phyloP scores from a whole-genome alignment of 305 asterid genomes.

The Rubia tinctorum region DNA sequence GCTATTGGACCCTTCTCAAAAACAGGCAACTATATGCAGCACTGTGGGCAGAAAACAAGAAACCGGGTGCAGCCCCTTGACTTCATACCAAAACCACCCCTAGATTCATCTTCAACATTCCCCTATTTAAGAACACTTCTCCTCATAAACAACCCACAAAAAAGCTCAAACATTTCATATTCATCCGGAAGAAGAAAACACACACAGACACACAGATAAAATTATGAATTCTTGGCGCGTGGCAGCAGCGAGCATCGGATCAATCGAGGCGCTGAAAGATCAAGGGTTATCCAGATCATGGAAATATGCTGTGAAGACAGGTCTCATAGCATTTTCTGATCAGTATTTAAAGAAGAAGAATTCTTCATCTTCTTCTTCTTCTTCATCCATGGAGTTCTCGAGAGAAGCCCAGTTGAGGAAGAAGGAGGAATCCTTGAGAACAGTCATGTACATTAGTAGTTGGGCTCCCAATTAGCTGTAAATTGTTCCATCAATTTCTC shows the following conservation, averaged over 20 bases:
- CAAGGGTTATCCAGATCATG: constrained; percentile 21
- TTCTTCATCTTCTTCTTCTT: not conserved
- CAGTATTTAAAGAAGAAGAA: constrained; percentile 8
- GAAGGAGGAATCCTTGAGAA: constrained; percentile 20
- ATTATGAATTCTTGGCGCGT: constrained; percentile 22
- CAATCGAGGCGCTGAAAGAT: constrained; percentile 25
- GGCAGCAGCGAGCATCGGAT: constrained; percentile 22
- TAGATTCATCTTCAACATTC: not conserved
- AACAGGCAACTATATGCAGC: too few species aligned
- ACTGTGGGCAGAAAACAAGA: not conserved
- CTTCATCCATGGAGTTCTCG: not conserved
- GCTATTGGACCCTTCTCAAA: too few species aligned
- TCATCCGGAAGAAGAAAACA: too few species aligned
- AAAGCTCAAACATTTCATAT: not conserved
- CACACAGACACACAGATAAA: not conserved
- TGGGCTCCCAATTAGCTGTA: constrained; percentile 16
- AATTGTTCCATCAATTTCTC: too few species aligned
- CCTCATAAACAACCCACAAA: not conserved
- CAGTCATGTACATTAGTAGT: constrained; percentile 16
- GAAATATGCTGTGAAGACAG: constrained; percentile 10
- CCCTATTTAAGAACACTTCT: not conserved
- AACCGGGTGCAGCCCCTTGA: not conserved
- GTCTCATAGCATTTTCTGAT: constrained; percentile 16
- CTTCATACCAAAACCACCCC: not conserved
- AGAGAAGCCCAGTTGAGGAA: constrained; percentile 7